These are phyloP conservation scores for Imleria badia DNA, from an alignment of 768 basidiomycete species.

Conservation along the genomic window DNA sequence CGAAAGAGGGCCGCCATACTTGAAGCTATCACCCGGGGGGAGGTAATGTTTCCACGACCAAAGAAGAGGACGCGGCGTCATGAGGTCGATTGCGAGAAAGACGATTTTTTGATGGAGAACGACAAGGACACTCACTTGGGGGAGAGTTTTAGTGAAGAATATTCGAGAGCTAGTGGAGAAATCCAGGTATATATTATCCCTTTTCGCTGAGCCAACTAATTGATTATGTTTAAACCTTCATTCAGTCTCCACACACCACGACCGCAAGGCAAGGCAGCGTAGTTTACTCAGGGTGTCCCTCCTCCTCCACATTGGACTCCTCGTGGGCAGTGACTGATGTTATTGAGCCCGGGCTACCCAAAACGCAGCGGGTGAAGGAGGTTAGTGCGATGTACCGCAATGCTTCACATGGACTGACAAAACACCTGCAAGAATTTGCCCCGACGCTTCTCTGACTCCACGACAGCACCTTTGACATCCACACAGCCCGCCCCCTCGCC, in stretches of 20 bases:
- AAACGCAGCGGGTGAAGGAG: background rate
- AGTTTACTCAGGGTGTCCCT: background rate
- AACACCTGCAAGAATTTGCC: background rate
- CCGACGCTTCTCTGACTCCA: background rate
- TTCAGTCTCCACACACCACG: background rate
- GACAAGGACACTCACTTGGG: background rate
- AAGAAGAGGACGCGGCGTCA: background rate
- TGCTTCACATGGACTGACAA: background rate
- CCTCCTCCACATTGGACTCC: background rate
- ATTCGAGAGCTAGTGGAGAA: background rate
- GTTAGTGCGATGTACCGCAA: background rate
- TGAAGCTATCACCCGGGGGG: too few relatives aligned
- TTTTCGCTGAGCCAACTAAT: background rate
- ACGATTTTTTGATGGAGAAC: background rate
- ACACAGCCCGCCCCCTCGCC: background rate
- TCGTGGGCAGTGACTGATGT: background rate
- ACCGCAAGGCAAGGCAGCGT: background rate
- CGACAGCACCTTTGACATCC: background rate
- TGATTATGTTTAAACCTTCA: background rate
- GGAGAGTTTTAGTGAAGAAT: background rate
- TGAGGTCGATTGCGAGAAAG: background rate
- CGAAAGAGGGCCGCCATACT: background rate
- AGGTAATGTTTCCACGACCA: background rate
- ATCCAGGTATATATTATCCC: background rate
- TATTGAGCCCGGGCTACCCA: background rate